Base-by-base conservation (phyloP, 495 filamentous ascomycete genomes). In the Aspergillus coremiiformis region DNA sequence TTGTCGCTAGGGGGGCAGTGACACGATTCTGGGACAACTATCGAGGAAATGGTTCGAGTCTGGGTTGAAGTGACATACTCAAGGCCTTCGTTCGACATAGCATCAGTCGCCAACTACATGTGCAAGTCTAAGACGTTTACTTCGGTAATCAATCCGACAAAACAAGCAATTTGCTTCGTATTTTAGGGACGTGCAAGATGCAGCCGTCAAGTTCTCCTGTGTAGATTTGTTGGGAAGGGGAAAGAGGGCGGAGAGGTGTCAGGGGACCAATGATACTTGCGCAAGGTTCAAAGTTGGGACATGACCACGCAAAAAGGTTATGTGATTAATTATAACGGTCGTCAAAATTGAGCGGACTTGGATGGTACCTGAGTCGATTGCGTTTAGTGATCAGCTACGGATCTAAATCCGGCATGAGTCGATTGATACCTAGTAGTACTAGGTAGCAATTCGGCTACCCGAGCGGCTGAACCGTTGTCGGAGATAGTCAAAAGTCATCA, bases 11-110 rank as follows among this genome's bases (percentile, higher is more conserved):
- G 55, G 59, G 65, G 19, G 74, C 74, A 19, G 70, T 78, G 21
- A 69, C 64, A 33, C 71, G 73, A 10, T 79, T 74, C 51, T 79
- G 76, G 76, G 66, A 76, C 52, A 69, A 66, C 46, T 70, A 66
- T 49, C 67, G 65, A 43, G 68, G 65, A 21, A 44, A 60, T 21
- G 52, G 61, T 19, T 53, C 58, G 15, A 54, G 43, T 22, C 47
- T 58, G 11, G 57, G 56, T 48, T 55, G 53, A 8, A 51, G 41
- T 43, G 60, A 63, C 43, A 12, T 20, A 26, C 5, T 37, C 33
- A 23, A 29, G 29, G 39, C 23, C 20, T 42, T 41, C 26, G 27
- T 42, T 41, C 26, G 27, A 17, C 42, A 29, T 27, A 23, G 9
- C 22, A 17, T 19, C 32, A 9, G 41, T 35, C 44, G 33, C 22